Base-by-base conservation (phyloP, 1,284 basidiomycete genomes). In the Thecaphora thlaspeos region DNA sequence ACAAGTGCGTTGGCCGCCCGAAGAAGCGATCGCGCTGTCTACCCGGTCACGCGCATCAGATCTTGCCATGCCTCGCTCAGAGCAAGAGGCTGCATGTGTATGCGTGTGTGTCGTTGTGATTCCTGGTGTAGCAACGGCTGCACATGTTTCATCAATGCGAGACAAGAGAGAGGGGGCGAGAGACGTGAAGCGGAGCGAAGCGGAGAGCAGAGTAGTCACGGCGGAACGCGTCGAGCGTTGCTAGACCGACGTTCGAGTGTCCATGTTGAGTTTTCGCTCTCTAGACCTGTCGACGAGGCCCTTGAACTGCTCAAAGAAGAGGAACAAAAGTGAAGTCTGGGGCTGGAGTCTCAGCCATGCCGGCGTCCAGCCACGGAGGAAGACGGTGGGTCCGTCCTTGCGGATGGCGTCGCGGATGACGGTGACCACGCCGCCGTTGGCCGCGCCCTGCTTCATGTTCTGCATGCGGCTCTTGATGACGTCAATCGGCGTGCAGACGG, bases 341-440 rank as follows among this genome's bases (percentile, higher is more conserved):
- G 75, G 75, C 41, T 68, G 59, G 28, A 77, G 51, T 9, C 75
- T 53, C 32, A 77, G 79, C 81, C 81, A 82, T 0, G 82, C 81
- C 2, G 82, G 82, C 12, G 81, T 79, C 82, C 82, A 83, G 12
- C 82, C 82, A 48, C 81, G 80, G 76, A 83, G 82, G 40, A 83
- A 70, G 75, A 83, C 82, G n/a, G 74, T 63, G 8, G 80, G 77
- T 1, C 82, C 82, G 52, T 80, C 78, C 22, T 68, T 66, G 12
- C 75, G 65, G 18, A 80, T 58, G 0, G 73, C 61, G 7, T 64
- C 56, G 26, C 61, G 39, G 34, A 74, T 57, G 30, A 67, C 58
- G 46, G 53, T 34, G 18, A 47, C 63, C 8, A 55, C 37, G 24
- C 54, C 59, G 21, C 39, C 59, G 4, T 58, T 58, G 0, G 49